Evolutionary conservation across 2,329 filamentous ascomycete genomes (phyloP).

Genomic region (Westerdykella aurantiaca): DNA sequence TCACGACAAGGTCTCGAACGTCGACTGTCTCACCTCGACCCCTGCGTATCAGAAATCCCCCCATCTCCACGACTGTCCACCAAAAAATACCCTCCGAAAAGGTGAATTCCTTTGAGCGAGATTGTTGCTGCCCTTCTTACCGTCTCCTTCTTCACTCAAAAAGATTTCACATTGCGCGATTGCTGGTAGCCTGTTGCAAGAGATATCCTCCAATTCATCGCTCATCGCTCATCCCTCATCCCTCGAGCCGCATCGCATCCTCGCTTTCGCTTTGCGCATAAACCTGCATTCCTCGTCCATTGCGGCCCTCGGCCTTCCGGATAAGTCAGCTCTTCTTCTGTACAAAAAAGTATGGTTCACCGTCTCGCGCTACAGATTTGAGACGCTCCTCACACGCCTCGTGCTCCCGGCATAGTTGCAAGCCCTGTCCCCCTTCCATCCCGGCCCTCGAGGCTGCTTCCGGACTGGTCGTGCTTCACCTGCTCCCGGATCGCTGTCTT

Average conservation of each 20-base stretch:
- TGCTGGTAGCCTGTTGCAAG: not conserved
- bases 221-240: not conserved
- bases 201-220: no score
- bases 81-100: no score
- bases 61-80: not conserved
- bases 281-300: constrained; percentile 15
- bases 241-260: not conserved
- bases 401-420: constrained; percentile 26
- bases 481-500: constrained; percentile 16
- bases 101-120: no score
- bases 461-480: constrained; percentile 21
- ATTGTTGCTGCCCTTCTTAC: no score
- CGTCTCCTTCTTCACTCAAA: not conserved
- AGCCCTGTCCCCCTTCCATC: constrained; percentile 12
- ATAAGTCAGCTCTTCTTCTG: constrained; percentile 8
- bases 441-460: constrained; percentile 11
- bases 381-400: constrained; percentile 36
- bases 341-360: constrained; percentile 29
- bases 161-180: not conserved
- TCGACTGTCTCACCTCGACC: constrained; percentile 29
- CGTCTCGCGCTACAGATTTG: constrained; percentile 37
- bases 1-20: constrained; percentile 24
- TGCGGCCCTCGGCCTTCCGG: constrained; percentile 15
- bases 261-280: constrained; percentile 17
- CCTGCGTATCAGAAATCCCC: constrained; percentile 22